These are phyloP conservation scores for Epichloe typhina DNA, from an alignment of 2,329 filamentous ascomycete genomes.

Conservation along the genomic window DNA sequence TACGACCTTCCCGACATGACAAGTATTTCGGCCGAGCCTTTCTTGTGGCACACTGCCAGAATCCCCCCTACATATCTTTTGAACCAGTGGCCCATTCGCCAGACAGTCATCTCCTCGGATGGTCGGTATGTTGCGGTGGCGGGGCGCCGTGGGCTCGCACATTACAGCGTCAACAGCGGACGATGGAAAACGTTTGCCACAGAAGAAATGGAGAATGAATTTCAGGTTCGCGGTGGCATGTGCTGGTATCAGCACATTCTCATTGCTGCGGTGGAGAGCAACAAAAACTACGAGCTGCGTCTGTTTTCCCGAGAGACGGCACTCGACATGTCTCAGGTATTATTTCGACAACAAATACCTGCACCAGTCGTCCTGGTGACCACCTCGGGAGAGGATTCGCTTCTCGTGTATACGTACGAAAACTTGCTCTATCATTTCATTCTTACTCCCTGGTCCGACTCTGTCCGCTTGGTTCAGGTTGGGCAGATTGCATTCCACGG, in stretches of 20 bases:
- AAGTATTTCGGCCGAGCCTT: constrained; percentile 81
- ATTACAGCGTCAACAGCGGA: constrained; percentile 89
- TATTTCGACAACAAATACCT: constrained; percentile 66
- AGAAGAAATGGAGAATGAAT: constrained; percentile 70
- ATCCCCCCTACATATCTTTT: constrained; percentile 75
- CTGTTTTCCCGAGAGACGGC: constrained; percentile 79
- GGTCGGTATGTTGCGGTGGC: constrained; percentile 93
- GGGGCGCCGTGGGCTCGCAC: constrained; percentile 79
- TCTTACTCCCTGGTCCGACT: constrained; percentile 56
- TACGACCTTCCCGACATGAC: constrained; percentile 86
- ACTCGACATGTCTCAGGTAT: constrained; percentile 57
- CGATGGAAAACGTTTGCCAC: constrained; percentile 92
- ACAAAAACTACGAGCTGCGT: constrained; percentile 72
- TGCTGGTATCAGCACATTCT: constrained; percentile 97
- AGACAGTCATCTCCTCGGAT: constrained; percentile 77
- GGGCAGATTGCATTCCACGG: constrained; percentile 96
- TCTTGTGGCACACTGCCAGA: constrained; percentile 87
- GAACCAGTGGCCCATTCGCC: constrained; percentile 86
- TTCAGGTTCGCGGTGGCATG: constrained; percentile 89
- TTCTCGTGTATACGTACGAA: constrained; percentile 93
- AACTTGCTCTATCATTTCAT: constrained; percentile 93
- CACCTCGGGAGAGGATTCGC: constrained; percentile 80
- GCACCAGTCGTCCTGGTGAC: constrained; percentile 84
- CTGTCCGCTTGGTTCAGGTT: constrained; percentile 75
- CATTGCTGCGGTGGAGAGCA: constrained; percentile 82